phyloP scores from a whole-genome alignment of 441 rosid genomes.

The Mallotus japonicus region DNA sequence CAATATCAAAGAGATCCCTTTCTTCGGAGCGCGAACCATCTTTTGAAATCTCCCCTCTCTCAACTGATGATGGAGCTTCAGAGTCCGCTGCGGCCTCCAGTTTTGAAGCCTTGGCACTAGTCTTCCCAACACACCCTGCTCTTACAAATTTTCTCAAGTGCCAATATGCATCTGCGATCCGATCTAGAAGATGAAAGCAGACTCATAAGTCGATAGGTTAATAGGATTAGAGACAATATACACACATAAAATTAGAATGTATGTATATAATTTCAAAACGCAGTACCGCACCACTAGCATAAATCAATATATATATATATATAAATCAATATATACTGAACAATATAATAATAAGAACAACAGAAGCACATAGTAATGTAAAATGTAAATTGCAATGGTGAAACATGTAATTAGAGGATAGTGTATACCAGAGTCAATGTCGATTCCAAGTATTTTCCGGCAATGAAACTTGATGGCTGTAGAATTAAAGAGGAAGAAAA shows the following conservation, averaged over 20 bases:
- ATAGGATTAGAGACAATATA: too few relatives aligned
- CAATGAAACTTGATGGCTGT: constrained; percentile 76
- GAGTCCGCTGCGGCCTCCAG: constrained; percentile 22
- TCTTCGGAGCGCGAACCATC: constrained; percentile 21
- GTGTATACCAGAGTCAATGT: constrained; percentile 79
- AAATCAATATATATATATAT: too few relatives aligned
- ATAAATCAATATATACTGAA: too few relatives aligned
- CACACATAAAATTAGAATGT: too few relatives aligned
- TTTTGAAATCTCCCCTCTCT: constrained; percentile 20
- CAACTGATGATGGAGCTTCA: constrained; percentile 21
- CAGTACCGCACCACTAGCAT: too few relatives aligned
- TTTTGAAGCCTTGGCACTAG: constrained; percentile 27
- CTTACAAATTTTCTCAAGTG: constrained; percentile 55
- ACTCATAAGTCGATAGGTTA: background rate
- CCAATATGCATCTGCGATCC: constrained; percentile 76
- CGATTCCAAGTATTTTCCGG: constrained; percentile 74
- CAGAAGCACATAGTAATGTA: background rate
- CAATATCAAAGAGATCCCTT: constrained; percentile 49
- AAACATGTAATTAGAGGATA: background rate
- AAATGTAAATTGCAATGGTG: too few relatives aligned
- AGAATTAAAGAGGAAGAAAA: constrained; percentile 20
- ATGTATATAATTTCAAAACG: too few relatives aligned
- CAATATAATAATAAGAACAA: background rate
- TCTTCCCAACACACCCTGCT: constrained; percentile 34
- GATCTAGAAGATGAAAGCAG: constrained; percentile 36